Conservation (phyloP, 345 rosid species). For the Eucalyptus lansdowneana region DNA sequence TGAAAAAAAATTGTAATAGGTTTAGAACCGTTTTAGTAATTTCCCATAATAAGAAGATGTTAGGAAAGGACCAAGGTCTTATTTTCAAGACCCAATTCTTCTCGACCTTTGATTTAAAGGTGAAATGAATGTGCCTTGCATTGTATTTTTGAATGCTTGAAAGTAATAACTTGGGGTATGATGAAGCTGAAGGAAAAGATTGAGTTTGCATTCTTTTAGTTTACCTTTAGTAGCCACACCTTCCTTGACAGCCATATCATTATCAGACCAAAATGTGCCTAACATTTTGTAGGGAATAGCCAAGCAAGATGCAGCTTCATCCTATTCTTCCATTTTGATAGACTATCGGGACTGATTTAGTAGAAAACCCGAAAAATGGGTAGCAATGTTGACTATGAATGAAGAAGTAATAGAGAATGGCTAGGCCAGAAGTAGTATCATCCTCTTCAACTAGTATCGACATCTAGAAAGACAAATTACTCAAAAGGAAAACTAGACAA, state of each 20-base stretch:
- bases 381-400: neutral
- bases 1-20: too few species aligned
- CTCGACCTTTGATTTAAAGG: too few species aligned
- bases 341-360: neutral
- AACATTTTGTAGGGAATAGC: neutral
- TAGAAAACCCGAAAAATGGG: neutral
- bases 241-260: neutral
- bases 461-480: neutral
- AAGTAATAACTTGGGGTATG: too few species aligned
- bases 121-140: too few species aligned
- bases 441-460: neutral
- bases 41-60: neutral
- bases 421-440: neutral
- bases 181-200: too few species aligned
- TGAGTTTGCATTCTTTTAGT: neutral
- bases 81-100: too few species aligned
- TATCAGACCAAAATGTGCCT: neutral
- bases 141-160: too few species aligned
- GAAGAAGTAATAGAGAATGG: neutral
- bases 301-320: neutral
- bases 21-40: rapidly evolving
- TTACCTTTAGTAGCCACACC: neutral
- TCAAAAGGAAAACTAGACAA: neutral
- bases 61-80: neutral
- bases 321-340: neutral